Percentiles rank a stretch among this genome's conserved stretches.
phyloP scores from a whole-genome alignment of 768 basidiomycete genomes.

The Butyriboletus loyo region DNA sequence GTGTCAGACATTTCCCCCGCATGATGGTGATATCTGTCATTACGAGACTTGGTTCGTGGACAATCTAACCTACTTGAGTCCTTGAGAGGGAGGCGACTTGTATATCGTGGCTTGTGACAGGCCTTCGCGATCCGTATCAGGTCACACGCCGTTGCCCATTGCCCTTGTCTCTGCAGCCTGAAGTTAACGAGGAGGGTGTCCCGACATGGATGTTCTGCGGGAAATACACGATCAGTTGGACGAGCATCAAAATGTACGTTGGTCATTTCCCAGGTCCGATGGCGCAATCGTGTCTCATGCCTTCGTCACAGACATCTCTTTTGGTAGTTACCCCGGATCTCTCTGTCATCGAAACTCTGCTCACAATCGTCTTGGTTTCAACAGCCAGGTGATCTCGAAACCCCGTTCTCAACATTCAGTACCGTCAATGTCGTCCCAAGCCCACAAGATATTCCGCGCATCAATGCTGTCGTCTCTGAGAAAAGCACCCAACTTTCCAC shows the following conservation, averaged over 20 bases:
- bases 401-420: conserved; percentile 12
- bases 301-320: conserved; percentile 11
- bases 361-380: not conserved
- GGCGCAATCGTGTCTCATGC: conserved; percentile 35
- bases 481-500: conserved; percentile 19
- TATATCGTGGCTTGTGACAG: conserved; percentile 13
- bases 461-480: conserved; percentile 20
- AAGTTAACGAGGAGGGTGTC: not conserved
- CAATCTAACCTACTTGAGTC: not conserved
- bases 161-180: not conserved
- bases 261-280: conserved; percentile 14
- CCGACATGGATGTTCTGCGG: conserved; percentile 16
- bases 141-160: not conserved
- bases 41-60: conserved; percentile 1
- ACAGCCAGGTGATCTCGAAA: conserved; percentile 17
- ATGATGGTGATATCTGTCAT: not conserved
- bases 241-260: conserved; percentile 19
- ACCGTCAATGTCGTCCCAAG: conserved; percentile 9
- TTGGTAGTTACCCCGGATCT: conserved; percentile 13
- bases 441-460: conserved; percentile 11
- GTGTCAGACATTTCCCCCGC: conserved; percentile 1
- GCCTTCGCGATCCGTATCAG: not conserved
- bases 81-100: not conserved
- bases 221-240: conserved; percentile 18
- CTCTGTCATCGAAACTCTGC: not conserved